Percentiles rank a stretch among this genome's conserved stretches.
phyloP scores from a whole-genome alignment of 441 rosid genomes.

The Kokia cookei region DNA sequence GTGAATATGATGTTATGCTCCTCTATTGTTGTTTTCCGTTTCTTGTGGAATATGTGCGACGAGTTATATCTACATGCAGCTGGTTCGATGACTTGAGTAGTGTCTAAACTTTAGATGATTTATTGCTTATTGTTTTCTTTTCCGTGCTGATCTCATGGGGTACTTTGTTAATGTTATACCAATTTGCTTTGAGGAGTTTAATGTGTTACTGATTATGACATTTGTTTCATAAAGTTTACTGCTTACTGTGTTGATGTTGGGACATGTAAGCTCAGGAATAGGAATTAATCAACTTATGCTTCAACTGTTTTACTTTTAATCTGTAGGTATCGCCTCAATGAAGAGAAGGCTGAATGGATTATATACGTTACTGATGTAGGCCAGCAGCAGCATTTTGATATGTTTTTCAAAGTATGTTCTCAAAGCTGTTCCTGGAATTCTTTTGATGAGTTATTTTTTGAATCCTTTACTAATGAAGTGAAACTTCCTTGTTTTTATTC shows the following conservation, averaged over 20 bases:
- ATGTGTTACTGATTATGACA: background rate
- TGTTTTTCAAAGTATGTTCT: conserved; percentile 74
- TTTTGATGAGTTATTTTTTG: background rate
- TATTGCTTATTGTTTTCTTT: background rate
- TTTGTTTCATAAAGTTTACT: background rate
- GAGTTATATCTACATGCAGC: background rate
- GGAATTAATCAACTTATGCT: background rate
- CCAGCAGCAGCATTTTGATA: conserved; percentile 87
- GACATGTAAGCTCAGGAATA: background rate
- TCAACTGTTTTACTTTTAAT: conserved; percentile 13
- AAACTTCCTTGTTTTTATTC: background rate
- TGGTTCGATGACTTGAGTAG: background rate
- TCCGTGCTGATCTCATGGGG: background rate
- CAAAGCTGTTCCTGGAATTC: background rate
- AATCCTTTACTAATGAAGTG: background rate
- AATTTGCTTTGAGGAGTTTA: background rate
- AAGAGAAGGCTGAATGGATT: conserved; percentile 95
- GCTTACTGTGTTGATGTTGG: background rate
- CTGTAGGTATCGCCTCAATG: conserved; percentile 83
- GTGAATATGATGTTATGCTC: background rate
- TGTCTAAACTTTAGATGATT: background rate
- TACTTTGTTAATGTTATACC: background rate
- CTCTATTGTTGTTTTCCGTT: background rate
- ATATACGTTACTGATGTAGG: conserved; percentile 95
- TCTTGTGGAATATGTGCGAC: background rate